These are phyloP conservation scores for Pythium phragmiticola DNA, from an alignment of 352 stramenopile genomes.

Conservation along the genomic window DNA sequence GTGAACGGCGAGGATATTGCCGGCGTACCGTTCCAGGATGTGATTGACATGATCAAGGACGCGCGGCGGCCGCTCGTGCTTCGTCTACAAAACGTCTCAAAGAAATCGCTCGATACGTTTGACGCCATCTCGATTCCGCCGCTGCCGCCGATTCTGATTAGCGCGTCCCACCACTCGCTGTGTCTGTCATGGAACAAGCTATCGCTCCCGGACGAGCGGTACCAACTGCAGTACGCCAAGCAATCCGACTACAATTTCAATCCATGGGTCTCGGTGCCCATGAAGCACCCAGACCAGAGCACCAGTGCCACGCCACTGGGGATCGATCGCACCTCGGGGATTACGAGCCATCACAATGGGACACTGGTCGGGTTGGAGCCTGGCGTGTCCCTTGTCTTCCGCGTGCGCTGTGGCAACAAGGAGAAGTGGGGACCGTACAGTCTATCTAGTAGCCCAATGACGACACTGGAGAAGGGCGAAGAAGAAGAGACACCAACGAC, in stretches of 20 bases:
- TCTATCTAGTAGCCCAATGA: conserved; percentile 35
- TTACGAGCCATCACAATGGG: conserved; percentile 30
- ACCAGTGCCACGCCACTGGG: conserved; percentile 4
- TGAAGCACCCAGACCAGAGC: conserved; percentile 32
- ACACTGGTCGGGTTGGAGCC: conserved; percentile 41
- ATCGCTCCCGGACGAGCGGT: conserved; percentile 23
- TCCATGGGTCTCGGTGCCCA: conserved; percentile 34
- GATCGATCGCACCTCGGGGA: conserved; percentile 20
- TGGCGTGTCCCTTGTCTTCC: conserved; percentile 34
- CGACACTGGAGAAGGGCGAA: conserved; percentile 28
- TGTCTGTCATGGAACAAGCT: conserved; percentile 39
- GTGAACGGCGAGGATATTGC: conserved; percentile 74
- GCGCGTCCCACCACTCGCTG: conserved; percentile 38
- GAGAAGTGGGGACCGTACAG: conserved; percentile 44
- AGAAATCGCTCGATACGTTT: conserved; percentile 47
- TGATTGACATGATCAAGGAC: conserved; percentile 80
- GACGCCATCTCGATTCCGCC: conserved; percentile 60
- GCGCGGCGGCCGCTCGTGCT: conserved; percentile 62
- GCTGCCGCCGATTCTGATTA: conserved; percentile 60
- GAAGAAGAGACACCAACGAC: conserved; percentile 4
- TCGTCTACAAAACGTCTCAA: conserved; percentile 62
- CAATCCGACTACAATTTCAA: conserved; percentile 42
- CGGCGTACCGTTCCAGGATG: conserved; percentile 58
- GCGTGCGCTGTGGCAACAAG: conserved; percentile 36
- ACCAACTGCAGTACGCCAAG: conserved; percentile 45